Base-by-base conservation (phyloP, 495 filamentous ascomycete genomes). In the Trypethelium eluteriae region DNA sequence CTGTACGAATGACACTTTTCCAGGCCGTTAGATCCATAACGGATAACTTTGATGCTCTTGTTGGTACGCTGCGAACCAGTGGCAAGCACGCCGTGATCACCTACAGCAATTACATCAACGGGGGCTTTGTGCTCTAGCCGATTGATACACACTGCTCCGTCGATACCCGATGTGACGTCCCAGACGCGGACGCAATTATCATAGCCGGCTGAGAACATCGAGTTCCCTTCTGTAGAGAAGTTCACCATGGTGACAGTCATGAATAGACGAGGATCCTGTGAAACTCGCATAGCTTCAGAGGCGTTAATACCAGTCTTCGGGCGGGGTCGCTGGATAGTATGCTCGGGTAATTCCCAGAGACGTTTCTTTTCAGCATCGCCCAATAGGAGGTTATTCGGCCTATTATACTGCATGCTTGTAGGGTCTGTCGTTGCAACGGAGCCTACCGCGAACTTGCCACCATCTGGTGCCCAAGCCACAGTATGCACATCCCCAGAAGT, bases 351-450 rank as follows among this genome's bases (percentile, higher is more conserved):
- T 53, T 92, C 89, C 56, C 77, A 75, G 14, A 96, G 70, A 2
- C 76, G 77, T 39, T 83, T 83, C 0, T 67, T 69, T 2, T 70
- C 71, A 3, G 84, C 74, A n/a, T 90, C 84, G 1, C 92, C 92
- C 16, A 93, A 72, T 3, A 92, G 67, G 3, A 96, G 79, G 73
- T 96, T 96, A 34, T 89, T 87, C 0, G 82, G 81, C 59, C 88
- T 83, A 70, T 96, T 96, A 76, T 96, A 96, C 64, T 91, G 87
- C 78, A 92, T 88, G 66, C 89, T 91, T 64, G 87, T 82, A 0
- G 82, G 74, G 72, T 96, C 91, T 1, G 85, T 85, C 65, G 90
- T 84, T 38, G 89, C 86, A 2, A 87, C 86, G 2, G 90, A 88
- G 2, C 92, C 92, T 63, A 72, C 76, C 47, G 76, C 77, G 63